Evolutionary conservation across 73 alveolate genomes (phyloP).

Genomic region (Tetrahymena elliotti): DNA sequence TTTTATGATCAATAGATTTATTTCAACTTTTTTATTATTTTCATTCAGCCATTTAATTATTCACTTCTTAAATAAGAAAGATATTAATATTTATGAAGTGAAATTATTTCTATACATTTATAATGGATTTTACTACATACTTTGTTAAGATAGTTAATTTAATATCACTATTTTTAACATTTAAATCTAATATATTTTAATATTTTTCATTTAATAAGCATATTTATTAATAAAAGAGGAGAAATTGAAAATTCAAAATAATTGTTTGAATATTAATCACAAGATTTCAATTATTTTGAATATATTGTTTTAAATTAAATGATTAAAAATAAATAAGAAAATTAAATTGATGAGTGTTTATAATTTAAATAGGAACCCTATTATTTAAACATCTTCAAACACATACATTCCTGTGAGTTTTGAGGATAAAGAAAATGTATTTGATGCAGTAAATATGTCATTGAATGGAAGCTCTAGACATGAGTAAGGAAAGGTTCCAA

Average conservation of each 20-base stretch:
- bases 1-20: too few relatives aligned
- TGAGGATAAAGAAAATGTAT: background rate
- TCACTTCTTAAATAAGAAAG: too few relatives aligned
- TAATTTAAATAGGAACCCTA: background rate
- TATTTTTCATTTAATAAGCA: too few relatives aligned
- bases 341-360: background rate
- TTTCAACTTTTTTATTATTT: too few relatives aligned
- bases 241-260: background rate
- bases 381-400: background rate
- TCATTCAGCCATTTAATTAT: too few relatives aligned
- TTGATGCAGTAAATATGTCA: background rate
- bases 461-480: background rate
- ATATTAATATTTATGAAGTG: too few relatives aligned
- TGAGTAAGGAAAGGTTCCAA: background rate
- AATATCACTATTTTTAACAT: too few relatives aligned
- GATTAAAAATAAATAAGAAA: background rate
- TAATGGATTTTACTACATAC: too few relatives aligned
- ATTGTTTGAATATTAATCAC: background rate
- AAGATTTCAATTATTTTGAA: background rate
- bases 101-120: too few relatives aligned
- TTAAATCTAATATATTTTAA: too few relatives aligned
- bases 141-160: too few relatives aligned
- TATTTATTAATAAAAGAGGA: too few relatives aligned
- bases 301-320: background rate
- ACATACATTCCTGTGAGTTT: background rate